Conservation (phyloP, 2,329 filamentous ascomycete genomes). For the Thermothelomyces thermophilus region DNA sequence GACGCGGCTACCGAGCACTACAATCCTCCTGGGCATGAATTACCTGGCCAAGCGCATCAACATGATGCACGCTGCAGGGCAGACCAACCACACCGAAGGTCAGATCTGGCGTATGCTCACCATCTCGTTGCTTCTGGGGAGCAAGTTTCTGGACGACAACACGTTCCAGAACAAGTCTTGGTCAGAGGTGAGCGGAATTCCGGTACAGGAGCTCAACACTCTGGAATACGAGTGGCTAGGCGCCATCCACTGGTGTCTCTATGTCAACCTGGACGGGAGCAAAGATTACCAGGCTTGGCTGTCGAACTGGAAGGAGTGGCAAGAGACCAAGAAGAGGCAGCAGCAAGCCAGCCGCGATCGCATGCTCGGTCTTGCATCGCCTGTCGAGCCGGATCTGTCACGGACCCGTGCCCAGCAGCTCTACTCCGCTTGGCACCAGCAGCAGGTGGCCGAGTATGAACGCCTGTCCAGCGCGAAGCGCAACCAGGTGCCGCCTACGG, state of each 20-base stretch:
- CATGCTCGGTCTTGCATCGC: slow-evolving; percentile 41
- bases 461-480: slow-evolving; percentile 37
- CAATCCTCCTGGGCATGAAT: slow-evolving; percentile 83
- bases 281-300: slow-evolving; percentile 63
- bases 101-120: slow-evolving; percentile 85
- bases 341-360: slow-evolving; percentile 45
- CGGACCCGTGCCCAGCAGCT: slow-evolving; percentile 32
- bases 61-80: slow-evolving; percentile 53
- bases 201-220: slow-evolving; percentile 73
- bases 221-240: slow-evolving; percentile 85
- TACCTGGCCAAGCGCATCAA: slow-evolving; percentile 81
- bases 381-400: slow-evolving; percentile 39
- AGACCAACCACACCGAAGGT: slow-evolving; percentile 55
- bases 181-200: slow-evolving; percentile 90
- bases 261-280: slow-evolving; percentile 73
- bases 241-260: slow-evolving; percentile 76
- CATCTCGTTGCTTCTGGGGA: slow-evolving; percentile 75
- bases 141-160: slow-evolving; percentile 95
- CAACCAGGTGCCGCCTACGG: slow-evolving; percentile 25
- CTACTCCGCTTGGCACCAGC: slow-evolving; percentile 44
- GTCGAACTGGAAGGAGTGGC: slow-evolving; percentile 54
- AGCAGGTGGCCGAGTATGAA: slow-evolving; percentile 51
- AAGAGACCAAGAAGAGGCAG: slow-evolving; percentile 48
- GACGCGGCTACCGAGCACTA: slow-evolving; percentile 82
- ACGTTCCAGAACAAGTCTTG: slow-evolving; percentile 96